These are phyloP conservation scores for Backusella circina DNA, from an alignment of 192 early-diverging fungal genomes.

Conservation along the genomic window DNA sequence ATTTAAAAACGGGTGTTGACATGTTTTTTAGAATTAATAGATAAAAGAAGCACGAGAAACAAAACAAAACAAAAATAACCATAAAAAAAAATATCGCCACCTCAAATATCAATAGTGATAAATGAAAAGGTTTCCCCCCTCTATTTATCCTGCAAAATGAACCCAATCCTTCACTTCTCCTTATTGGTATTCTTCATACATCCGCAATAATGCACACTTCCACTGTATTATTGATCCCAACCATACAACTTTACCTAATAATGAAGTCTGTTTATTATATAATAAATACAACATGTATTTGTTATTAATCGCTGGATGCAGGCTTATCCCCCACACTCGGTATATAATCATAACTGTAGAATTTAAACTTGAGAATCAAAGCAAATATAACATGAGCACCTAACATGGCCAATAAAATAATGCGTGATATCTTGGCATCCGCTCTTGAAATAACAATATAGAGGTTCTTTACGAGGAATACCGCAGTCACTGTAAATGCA, in stretches of 20 bases:
- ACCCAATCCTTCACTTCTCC: no score
- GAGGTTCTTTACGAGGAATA: slow-evolving; percentile 55
- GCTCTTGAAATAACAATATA: slow-evolving; percentile 65
- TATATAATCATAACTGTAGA: slow-evolving; percentile 66
- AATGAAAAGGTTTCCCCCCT: no score
- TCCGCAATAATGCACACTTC: no score
- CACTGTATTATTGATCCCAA: no score
- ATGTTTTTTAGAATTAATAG: not conserved
- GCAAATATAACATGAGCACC: slow-evolving; percentile 65
- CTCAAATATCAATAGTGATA: no score
- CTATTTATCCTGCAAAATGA: no score
- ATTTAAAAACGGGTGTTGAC: slow-evolving; percentile 17
- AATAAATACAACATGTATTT: no score
- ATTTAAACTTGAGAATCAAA: slow-evolving; percentile 79
- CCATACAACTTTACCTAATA: no score
- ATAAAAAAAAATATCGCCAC: no score
- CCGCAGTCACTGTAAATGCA: slow-evolving; percentile 62
- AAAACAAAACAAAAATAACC: not conserved
- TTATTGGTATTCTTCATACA: no score
- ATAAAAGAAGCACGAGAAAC: not conserved
- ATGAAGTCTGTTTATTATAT: no score
- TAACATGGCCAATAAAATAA: slow-evolving; percentile 64
- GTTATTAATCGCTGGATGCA: not conserved
- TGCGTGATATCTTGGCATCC: slow-evolving; percentile 64
- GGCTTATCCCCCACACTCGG: not conserved